These are phyloP conservation scores for Botrytis byssoidea DNA, from an alignment of 2,329 filamentous ascomycete species.

Conservation along the genomic window DNA sequence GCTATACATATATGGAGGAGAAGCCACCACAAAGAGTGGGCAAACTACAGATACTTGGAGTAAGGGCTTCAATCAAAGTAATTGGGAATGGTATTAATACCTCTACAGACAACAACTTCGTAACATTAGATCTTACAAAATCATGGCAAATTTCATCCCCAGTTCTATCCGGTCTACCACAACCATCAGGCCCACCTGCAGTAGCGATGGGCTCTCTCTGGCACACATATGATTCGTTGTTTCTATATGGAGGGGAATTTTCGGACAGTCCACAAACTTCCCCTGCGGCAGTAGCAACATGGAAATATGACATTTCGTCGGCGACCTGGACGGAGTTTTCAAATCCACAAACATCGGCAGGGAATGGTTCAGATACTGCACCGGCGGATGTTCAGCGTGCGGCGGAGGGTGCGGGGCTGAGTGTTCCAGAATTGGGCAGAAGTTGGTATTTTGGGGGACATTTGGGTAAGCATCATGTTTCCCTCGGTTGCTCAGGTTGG, in stretches of 20 bases:
- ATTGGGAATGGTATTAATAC: constrained; percentile 4
- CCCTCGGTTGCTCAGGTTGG: neutral
- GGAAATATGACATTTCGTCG: constrained; percentile 65
- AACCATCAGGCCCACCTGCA: constrained; percentile 66
- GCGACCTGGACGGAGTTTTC: constrained; percentile 62
- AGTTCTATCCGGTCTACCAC: constrained; percentile 58
- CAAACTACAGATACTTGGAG: constrained; percentile 69
- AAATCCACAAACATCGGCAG: constrained; percentile 60
- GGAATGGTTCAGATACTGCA: constrained; percentile 58
- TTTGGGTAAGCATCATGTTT: constrained; percentile 22
- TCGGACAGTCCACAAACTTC: constrained; percentile 58
- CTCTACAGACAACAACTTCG: constrained; percentile 63
- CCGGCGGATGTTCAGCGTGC: constrained; percentile 62
- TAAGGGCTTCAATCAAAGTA: constrained; percentile 41
- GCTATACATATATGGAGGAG: constrained; percentile 73
- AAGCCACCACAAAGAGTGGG: constrained; percentile 55
- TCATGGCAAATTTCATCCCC: constrained; percentile 69
- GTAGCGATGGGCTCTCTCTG: constrained; percentile 74
- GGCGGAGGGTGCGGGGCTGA: constrained; percentile 71
- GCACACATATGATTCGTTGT: constrained; percentile 68
- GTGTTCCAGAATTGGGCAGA: constrained; percentile 65
- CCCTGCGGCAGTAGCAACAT: constrained; percentile 61
- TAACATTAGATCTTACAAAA: constrained; percentile 68
- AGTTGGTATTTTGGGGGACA: constrained; percentile 82
- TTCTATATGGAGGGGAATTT: constrained; percentile 72